These are phyloP conservation scores for Apiotrichum brassicae DNA, from an alignment of 1,284 basidiomycete species.

Conservation along the genomic window DNA sequence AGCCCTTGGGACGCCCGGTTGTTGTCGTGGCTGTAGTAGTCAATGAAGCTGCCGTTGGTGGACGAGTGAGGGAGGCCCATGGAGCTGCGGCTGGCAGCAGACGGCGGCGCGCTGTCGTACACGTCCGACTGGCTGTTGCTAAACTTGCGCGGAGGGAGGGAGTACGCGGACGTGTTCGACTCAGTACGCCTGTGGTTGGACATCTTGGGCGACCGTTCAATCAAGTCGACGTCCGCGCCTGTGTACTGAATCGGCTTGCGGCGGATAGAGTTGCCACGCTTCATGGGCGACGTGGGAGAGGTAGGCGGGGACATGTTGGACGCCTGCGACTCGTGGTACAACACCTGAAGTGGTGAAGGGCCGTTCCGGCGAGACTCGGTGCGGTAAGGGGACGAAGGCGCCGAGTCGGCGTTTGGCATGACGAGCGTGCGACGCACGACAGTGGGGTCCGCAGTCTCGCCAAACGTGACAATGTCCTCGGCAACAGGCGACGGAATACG, in stretches of 20 bases:
- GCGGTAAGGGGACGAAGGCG: constrained; percentile 2
- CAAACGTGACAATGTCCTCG: constrained; percentile 8
- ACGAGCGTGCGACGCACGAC: constrained; percentile 35
- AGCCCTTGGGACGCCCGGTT: constrained; percentile 27
- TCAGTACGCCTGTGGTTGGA: constrained; percentile 8
- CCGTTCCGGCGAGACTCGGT: neutral
- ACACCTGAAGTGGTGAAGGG: constrained; percentile 5
- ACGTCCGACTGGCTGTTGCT: neutral
- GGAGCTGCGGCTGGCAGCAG: neutral
- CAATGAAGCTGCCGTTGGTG: constrained; percentile 9
- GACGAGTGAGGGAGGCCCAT: constrained; percentile 5
- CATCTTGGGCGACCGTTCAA: constrained; percentile 18
- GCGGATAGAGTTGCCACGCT: constrained; percentile 23
- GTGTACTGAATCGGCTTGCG: constrained; percentile 38
- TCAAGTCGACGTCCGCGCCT: constrained; percentile 31
- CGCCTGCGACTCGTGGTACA: neutral
- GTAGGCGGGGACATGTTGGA: neutral
- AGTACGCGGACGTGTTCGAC: neutral
- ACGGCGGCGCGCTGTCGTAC: neutral
- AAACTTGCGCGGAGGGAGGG: neutral
- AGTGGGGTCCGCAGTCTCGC: neutral
- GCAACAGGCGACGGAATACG: constrained; percentile 9
- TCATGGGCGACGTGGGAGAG: neutral
- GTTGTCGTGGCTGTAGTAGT: constrained; percentile 9
- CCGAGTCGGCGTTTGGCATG: constrained; percentile 18